These are phyloP conservation scores for Guadua angustifolia DNA, from an alignment of 176 grass and related monocot species.

Conservation along the genomic window DNA sequence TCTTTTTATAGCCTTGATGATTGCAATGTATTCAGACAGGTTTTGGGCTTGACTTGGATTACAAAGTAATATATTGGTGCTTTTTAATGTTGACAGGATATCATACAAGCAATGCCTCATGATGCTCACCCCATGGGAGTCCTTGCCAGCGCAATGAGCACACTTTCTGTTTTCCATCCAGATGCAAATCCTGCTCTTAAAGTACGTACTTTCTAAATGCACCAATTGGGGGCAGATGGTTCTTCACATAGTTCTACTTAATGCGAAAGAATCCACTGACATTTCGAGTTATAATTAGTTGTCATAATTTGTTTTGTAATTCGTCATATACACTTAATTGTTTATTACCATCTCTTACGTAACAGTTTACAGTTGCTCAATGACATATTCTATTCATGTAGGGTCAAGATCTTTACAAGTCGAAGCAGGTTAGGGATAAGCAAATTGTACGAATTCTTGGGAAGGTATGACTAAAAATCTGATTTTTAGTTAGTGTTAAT, in stretches of 20 bases:
- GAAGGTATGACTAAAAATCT: constrained; percentile 62
- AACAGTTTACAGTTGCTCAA: not conserved
- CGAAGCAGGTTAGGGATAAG: constrained; percentile 91
- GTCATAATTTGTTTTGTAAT: not conserved
- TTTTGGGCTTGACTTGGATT: not conserved
- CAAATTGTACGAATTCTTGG: constrained; percentile 93
- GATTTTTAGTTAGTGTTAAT: constrained; percentile 11
- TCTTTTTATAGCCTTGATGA: not conserved
- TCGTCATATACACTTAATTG: not conserved
- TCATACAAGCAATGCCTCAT: constrained; percentile 97
- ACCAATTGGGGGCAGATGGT: not conserved
- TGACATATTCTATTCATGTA: constrained; percentile 47
- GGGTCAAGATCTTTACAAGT: constrained; percentile 95
- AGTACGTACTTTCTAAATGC: constrained; percentile 52
- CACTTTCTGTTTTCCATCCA: constrained; percentile 96
- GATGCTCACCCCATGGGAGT: constrained; percentile 99
- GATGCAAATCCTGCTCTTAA: constrained; percentile 97
- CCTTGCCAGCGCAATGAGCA: constrained; percentile 92
- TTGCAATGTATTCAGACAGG: not conserved
- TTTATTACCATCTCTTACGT: not conserved
- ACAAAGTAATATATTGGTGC: not conserved
- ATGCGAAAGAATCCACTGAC: not conserved
- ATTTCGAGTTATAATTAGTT: not conserved
- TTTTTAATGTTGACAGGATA: constrained; percentile 62
- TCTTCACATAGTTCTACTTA: not conserved